phyloP scores from a whole-genome alignment of 2,329 filamentous ascomycete species.

The Hymenoscyphus fraxineus region DNA sequence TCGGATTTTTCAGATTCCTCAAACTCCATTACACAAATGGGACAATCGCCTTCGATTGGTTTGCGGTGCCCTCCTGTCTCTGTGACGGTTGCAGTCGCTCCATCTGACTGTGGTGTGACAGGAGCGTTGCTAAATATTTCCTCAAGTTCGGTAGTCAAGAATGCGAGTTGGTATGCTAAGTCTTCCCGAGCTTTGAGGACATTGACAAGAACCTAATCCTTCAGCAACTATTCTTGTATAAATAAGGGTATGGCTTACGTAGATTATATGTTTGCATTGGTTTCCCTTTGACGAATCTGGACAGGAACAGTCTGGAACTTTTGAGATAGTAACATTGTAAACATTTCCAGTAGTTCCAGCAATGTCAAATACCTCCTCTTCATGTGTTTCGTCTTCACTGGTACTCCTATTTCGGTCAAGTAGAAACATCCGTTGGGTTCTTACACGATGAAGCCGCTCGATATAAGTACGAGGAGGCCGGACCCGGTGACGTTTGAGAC shows the following conservation, averaged over 20 bases:
- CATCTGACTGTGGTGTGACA: conserved; percentile 41
- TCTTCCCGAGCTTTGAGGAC: conserved; percentile 54
- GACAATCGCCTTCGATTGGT: conserved; percentile 57
- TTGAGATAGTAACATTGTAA: conserved; percentile 53
- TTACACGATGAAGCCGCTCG: conserved; percentile 45
- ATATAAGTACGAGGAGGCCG: conserved; percentile 44
- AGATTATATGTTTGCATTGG: conserved; percentile 62
- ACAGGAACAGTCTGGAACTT: conserved; percentile 51
- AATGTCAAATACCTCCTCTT: conserved; percentile 50
- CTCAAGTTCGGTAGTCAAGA: conserved; percentile 54
- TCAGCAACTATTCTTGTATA: not conserved
- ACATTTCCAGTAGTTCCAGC: conserved; percentile 60
- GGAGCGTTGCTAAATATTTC: conserved; percentile 53
- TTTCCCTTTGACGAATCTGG: conserved; percentile 51
- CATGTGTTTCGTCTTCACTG: conserved; percentile 38
- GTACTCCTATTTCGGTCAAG: conserved; percentile 41
- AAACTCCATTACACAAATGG: conserved; percentile 58
- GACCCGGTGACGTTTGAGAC: conserved; percentile 39
- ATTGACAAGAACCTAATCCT: conserved; percentile 48
- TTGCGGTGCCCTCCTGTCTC: conserved; percentile 50
- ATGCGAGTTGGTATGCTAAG: conserved; percentile 56
- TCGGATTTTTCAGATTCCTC: conserved; percentile 37
- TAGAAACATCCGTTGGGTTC: conserved; percentile 54
- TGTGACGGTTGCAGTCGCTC: conserved; percentile 35
- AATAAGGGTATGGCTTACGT: conserved; percentile 39